These are phyloP conservation scores for Bimuria novae-zelandiae DNA, from an alignment of 2,329 filamentous ascomycete species.

Conservation along the genomic window DNA sequence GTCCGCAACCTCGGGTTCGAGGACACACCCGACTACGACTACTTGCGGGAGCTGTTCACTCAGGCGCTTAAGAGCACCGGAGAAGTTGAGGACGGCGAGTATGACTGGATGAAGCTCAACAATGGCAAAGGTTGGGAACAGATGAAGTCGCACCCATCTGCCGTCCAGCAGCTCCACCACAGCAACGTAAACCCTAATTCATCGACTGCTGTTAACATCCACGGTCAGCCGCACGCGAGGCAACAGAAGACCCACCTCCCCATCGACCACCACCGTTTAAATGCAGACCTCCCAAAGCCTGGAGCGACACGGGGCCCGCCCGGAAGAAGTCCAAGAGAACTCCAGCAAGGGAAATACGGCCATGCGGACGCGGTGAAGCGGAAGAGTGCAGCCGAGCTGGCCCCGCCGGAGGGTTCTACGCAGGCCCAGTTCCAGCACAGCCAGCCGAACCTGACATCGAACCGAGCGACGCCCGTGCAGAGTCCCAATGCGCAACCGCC, in stretches of 20 bases:
- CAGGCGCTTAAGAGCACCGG: conserved; percentile 93
- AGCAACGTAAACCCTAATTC: conserved; percentile 78
- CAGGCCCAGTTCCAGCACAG: conserved; percentile 97
- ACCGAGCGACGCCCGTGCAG: conserved; percentile 58
- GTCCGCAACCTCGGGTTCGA: conserved; percentile 98
- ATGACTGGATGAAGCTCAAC: conserved; percentile 99
- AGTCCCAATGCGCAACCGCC: conserved; percentile 56
- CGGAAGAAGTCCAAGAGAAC: conserved; percentile 44
- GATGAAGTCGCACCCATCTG: conserved; percentile 69
- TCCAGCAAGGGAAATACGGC: conserved; percentile 27
- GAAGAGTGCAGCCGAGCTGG: conserved; percentile 76
- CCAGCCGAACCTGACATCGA: conserved; percentile 76
- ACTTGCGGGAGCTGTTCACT: conserved; percentile 93
- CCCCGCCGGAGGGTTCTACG: conserved; percentile 86
- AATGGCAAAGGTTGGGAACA: conserved; percentile 91
- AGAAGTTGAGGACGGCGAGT: conserved; percentile 96
- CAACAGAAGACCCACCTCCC: conserved; percentile 57
- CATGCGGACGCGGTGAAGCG: conserved; percentile 56
- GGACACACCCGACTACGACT: conserved; percentile 98
- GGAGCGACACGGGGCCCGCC: conserved; percentile 62
- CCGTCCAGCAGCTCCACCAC: conserved; percentile 75
- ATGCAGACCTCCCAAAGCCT: conserved; percentile 60
- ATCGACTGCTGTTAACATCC: conserved; percentile 79
- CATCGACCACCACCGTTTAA: conserved; percentile 50
- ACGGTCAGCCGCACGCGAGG: conserved; percentile 68